Conservation (phyloP, 192 early-diverging fungal species). For the Podila horticola region DNA sequence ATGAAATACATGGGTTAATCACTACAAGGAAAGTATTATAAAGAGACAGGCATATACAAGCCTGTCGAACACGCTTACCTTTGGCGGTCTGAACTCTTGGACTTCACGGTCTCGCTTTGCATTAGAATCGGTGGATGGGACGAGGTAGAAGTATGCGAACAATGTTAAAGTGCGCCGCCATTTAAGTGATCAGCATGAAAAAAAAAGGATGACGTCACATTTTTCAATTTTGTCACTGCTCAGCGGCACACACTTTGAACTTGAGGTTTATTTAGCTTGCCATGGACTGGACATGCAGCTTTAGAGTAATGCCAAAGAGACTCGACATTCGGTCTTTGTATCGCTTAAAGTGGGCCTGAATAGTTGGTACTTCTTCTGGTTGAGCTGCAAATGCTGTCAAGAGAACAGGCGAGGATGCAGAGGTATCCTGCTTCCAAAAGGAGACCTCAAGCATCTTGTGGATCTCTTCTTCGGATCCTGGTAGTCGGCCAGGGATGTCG, state of each 20-base stretch:
- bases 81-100: neutral
- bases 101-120: neutral
- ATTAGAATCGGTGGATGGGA: neutral
- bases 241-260: no score
- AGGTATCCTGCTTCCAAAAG: conserved; percentile 24
- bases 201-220: neutral
- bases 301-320: conserved; percentile 15
- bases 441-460: conserved; percentile 40
- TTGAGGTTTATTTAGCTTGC: neutral
- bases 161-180: neutral
- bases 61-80: neutral
- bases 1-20: neutral
- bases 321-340: conserved; percentile 16
- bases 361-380: conserved; percentile 24
- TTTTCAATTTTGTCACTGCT: neutral
- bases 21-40: neutral
- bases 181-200: neutral
- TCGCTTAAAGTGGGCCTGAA: conserved; percentile 21
- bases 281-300: conserved; percentile 28
- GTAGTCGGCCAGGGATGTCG: conserved; percentile 34
- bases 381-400: conserved; percentile 47
- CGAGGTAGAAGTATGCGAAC: neutral
- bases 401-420: neutral
- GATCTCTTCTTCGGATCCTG: conserved; percentile 16
- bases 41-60: neutral